A percentile compares a stretch with the other conserved stretches of the same genome.
Evolutionary conservation across 202 grass and related monocot genomes (phyloP).

Genomic region (Musa balbisiana): DNA sequence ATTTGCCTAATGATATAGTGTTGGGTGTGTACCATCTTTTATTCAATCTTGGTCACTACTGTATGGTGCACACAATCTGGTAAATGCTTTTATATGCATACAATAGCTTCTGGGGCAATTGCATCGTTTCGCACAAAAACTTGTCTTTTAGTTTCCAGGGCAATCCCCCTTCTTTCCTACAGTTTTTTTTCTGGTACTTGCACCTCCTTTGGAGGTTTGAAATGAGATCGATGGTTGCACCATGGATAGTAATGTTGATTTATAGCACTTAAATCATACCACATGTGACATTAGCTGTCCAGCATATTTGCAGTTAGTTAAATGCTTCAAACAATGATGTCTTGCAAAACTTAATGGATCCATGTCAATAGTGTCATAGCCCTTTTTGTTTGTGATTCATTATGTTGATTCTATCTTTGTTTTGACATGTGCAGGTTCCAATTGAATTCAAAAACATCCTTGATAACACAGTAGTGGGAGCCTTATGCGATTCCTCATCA

Average conservation of each 20-base stretch:
- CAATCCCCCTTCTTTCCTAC: not conserved
- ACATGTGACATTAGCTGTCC: not conserved
- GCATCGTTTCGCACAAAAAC: no score
- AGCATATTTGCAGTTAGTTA: not conserved
- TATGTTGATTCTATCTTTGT: constrained; percentile 5
- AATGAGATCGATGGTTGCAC: not conserved
- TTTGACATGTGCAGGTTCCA: constrained; percentile 59
- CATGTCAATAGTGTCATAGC: no score
- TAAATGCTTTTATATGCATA: no score
- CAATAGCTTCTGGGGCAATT: no score
- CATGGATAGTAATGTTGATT: not conserved
- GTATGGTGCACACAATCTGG: no score
- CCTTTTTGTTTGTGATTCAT: not conserved
- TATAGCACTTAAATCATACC: not conserved
- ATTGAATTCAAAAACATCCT: constrained; percentile 87
- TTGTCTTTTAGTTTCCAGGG: not conserved
- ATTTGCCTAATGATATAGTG: no score
- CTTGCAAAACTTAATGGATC: not conserved
- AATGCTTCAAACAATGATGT: not conserved
- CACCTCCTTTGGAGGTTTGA: not conserved
- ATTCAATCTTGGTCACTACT: no score
- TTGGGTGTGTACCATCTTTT: no score
- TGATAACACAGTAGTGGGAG: constrained; percentile 86
- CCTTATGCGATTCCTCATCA: constrained; percentile 81
- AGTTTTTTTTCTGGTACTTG: not conserved